Base-by-base conservation (phyloP, 768 basidiomycete genomes). In the Pisolithus albus region DNA sequence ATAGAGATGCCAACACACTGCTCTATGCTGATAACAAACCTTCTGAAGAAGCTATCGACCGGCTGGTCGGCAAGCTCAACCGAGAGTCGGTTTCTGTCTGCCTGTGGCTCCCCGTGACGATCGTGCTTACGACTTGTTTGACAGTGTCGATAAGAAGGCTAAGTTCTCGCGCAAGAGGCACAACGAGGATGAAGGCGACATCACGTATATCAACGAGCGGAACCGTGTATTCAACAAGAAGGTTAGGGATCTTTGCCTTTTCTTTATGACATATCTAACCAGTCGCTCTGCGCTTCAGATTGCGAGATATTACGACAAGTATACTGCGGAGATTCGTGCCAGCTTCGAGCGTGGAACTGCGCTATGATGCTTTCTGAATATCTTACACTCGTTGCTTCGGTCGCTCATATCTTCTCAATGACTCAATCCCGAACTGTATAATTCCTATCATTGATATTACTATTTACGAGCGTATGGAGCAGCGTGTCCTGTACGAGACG, bases 181-280 rank as follows among this genome's bases (percentile, higher is more conserved):
- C 66, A 92, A 95, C 73, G 93, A 97, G 61, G 89, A 90, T 47
- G 87, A 94, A 54, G 93, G 90, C 49, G 94, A 97, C 59, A 89
- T 99, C 68, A 98, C 93, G 5, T 99, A 98, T 66, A 99, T 99
- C 80, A 99, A 99, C 76, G 92, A 98, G 70, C 86, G 88, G 69
- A 94, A 97, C 70, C 82, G 92, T 56, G 92, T 96, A 44, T 98
- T 96, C 79, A 96, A 81, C 11, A 34, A 34, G 34, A 34, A 34
- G 34, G 34, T 34, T 3, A 15, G 34, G 11, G 11, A 13, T 34
- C 34, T 34, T 15, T 13, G 5, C 5, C 13, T 34, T 5, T 15
- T 5, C 4, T 15, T 13, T 13, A 15, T 15, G 34, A 34, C 15
- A 11, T 2, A 13, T 34, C 34, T 34, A 1, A 34, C 13, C 3